Evolutionary conservation across 148 eudicot species (phyloP), one percentile per base, ranked within the genome.

Genomic region (Mesembryanthemum crystallinum): DNA sequence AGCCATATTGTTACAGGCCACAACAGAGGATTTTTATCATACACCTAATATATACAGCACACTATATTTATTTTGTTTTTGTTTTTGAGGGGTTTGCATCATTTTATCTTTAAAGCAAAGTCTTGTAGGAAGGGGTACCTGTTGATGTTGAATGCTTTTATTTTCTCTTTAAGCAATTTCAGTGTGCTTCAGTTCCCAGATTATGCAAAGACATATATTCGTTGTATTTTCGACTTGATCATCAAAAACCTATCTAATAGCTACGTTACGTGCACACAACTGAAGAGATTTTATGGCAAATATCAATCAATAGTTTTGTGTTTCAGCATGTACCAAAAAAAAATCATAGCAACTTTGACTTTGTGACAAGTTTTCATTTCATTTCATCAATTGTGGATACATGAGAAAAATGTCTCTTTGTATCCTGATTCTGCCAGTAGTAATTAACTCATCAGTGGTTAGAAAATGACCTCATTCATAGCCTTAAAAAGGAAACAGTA

Each of bases 71-170:
- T 13, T n/a, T 27, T 42, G 43, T n/a, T 32, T 27, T 37, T 17
- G 2, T n/a, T 29, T 70, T 28, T 30, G 3, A 14, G 1, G 51
- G 43, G 30, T 24, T 25, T 69, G 72, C 9, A 47, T 17, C 72
- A 54, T 29, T 65, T 10, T 72, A 17, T 65, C 76, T 78, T 78
- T 23, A 18, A 78, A 72, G 81, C 81, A 78, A 78, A 78, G 81
- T 78, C 58, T 21, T 35, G 6, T 35, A 35, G 24, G 21, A 28
- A 13, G 35, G 49, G 42, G 27, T 63, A 15, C 42, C n/a, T 12
- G 42, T 39, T 23, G 11, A n/a, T 57, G 6, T 57, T 0, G 61
- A 52, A 52, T 52, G 58, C n/a, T 52, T 52, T 15, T 52, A 3
- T 52, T 52, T 52, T 23, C 61, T n/a, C 61, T 57, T 57, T 7